phyloP scores from a whole-genome alignment of 306 rosid species.

The Fragaria ananassa region DNA sequence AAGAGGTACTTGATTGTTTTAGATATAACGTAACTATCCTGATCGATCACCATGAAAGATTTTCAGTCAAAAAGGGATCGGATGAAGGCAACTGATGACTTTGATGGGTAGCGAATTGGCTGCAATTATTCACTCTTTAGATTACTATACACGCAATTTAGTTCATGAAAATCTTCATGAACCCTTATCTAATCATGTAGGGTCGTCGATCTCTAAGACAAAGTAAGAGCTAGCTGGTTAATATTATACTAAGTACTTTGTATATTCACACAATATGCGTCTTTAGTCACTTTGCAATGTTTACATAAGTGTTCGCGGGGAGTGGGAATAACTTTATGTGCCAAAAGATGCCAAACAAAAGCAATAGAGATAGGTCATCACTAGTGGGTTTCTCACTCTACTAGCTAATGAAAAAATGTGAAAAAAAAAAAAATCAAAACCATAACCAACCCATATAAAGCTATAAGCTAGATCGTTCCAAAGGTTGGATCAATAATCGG shows the following conservation, averaged over 20 bases:
- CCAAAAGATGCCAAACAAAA: conserved; percentile 36
- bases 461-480: conserved; percentile 34
- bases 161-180: conserved; percentile 11
- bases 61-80: conserved; percentile 17
- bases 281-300: background rate
- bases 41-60: conserved; percentile 26
- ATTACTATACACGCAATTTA: conserved; percentile 28
- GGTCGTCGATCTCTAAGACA: conserved; percentile 12
- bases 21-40: background rate
- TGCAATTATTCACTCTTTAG: background rate
- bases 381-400: conserved; percentile 24
- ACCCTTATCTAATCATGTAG: background rate
- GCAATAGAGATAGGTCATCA: conserved; percentile 29
- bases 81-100: background rate
- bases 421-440: background rate
- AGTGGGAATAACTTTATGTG: conserved; percentile 44
- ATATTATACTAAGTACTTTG: background rate
- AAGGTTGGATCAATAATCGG: conserved; percentile 12
- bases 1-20: background rate
- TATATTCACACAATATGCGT: conserved; percentile 1
- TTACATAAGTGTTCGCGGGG: conserved; percentile 17
- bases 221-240: background rate
- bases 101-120: background rate
- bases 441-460: conserved; percentile 29
- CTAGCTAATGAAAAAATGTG: conserved; percentile 13